Base-by-base conservation (phyloP, 1,284 basidiomycete genomes). In the Xerocomus minutiporus region DNA sequence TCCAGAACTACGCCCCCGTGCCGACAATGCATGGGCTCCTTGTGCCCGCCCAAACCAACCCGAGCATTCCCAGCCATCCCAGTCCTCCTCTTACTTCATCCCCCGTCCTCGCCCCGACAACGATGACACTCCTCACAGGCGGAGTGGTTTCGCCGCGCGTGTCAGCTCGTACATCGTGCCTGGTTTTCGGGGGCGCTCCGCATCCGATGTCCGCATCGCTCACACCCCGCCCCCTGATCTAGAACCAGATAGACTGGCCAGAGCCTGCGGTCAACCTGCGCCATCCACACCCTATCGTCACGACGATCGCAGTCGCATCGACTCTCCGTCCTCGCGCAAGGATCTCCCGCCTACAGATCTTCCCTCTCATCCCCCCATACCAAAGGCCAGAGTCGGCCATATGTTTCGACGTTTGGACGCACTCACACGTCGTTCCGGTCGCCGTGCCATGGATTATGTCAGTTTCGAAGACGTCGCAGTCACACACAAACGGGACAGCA, bases 361-460 rank as follows among this genome's bases (percentile, higher is more conserved):
- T 36, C 44, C 48, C 1, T 32, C 54, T n/a, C 51, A 45, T 32
- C 53, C 57, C 1, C 35, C 48, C 1, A 8, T 60, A 0, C 65
- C 68, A 8, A 67, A 57, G 28, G 47, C 57, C 8, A 59, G 46
- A 42, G 28, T 64, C 12, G 39, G 58, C 4, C 53, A 57, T 15
- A 50, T 65, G 59, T 67, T 69, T 51, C 53, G 65, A 28, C 47
- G 64, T 1, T 46, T 67, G 5, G 68, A 67, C 15, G 31, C 54
- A 1, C 61, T 67, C n/a, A 49, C 55, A 0, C 66, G 68, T 17
- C 67, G 57, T 17, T 50, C 53, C 6, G 48, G 42, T 20, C 54
- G 46, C 40, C 65, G 58, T 13, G 68, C 57, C 31, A 63, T 69
- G 57, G 68, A 68, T 36, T 63, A 68, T 48, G 12, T 67, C 47